Percentiles rank a stretch among this genome's conserved stretches.
Conservation (phyloP, 192 early-diverging fungal genomes). For the Entomortierella chlamydospora region DNA sequence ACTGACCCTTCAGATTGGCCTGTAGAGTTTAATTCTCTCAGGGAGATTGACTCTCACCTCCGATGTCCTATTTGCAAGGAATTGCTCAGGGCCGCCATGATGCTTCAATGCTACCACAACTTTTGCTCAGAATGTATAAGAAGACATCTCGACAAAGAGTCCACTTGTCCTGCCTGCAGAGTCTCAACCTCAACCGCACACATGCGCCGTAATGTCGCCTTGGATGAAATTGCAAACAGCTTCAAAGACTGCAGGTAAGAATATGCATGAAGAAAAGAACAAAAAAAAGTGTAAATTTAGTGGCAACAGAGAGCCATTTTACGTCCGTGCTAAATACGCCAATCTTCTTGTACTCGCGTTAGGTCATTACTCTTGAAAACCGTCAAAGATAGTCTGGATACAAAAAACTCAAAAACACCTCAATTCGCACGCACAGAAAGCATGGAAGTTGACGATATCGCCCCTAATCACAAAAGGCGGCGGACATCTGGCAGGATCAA, state of each 20-base stretch:
- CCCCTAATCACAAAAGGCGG: constrained; percentile 30
- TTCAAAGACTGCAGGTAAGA: constrained; percentile 42
- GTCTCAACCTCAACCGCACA: constrained; percentile 40
- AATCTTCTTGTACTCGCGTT: neutral
- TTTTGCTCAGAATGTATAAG: constrained; percentile 85
- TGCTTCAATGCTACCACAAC: constrained; percentile 75
- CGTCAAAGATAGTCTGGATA: constrained; percentile 1
- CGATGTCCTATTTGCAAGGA: constrained; percentile 87
- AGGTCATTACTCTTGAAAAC: constrained; percentile 26
- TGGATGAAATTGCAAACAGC: constrained; percentile 45
- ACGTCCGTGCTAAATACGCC: too few species aligned
- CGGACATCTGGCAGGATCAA: constrained; percentile 31
- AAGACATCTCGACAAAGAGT: constrained; percentile 66
- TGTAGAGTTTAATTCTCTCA: constrained; percentile 60
- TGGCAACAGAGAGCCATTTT: constrained; percentile 27
- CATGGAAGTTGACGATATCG: constrained; percentile 29
- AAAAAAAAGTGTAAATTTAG: constrained; percentile 16
- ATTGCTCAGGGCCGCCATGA: constrained; percentile 69
- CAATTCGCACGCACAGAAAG: constrained; percentile 2
- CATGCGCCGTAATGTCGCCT: constrained; percentile 28
- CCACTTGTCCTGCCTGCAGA: constrained; percentile 76
- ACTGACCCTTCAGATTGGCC: constrained; percentile 80
- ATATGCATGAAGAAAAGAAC: too few species aligned
- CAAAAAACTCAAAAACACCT: neutral
- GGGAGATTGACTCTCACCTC: constrained; percentile 73